These are phyloP conservation scores for Ceratobasidium sp. DNA, from an alignment of 1,284 basidiomycete genomes.

Conservation along the genomic window DNA sequence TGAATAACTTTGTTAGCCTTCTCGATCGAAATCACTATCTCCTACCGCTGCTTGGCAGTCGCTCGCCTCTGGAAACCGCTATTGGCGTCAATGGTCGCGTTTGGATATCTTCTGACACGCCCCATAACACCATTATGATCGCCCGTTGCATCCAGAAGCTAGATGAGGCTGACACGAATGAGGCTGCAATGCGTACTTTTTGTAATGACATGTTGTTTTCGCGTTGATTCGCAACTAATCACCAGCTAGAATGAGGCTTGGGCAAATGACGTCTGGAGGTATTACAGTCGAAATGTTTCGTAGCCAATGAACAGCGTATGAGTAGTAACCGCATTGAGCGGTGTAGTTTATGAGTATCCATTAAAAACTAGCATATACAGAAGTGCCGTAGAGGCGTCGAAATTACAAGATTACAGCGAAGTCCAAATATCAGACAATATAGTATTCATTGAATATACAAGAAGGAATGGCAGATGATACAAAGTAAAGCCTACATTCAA, in stretches of 20 bases:
- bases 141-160: conserved; percentile 76
- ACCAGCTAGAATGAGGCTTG: no score
- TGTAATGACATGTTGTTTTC: conserved; percentile 41
- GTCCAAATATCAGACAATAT: no score
- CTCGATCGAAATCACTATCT: conserved; percentile 79
- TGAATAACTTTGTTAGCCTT: conserved; percentile 60
- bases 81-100: conserved; percentile 84
- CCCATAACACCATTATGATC: conserved; percentile 72
- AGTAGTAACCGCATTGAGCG: no score
- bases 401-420: no score
- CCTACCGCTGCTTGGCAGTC: conserved; percentile 74
- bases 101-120: conserved; percentile 78
- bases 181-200: conserved; percentile 40
- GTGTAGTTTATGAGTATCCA: no score
- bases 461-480: not conserved
- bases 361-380: no score
- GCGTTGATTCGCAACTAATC: conserved; percentile 26
- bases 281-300: no score
- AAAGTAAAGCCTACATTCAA: no score
- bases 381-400: no score
- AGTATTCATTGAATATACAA: not conserved
- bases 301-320: no score
- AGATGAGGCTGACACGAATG: no score
- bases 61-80: conserved; percentile 79
- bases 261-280: no score